A percentile compares a stretch with the other conserved stretches of the same genome.
phyloP scores from a whole-genome alignment of 805 yeast species.

The Phaffomyces thermotolerans region DNA sequence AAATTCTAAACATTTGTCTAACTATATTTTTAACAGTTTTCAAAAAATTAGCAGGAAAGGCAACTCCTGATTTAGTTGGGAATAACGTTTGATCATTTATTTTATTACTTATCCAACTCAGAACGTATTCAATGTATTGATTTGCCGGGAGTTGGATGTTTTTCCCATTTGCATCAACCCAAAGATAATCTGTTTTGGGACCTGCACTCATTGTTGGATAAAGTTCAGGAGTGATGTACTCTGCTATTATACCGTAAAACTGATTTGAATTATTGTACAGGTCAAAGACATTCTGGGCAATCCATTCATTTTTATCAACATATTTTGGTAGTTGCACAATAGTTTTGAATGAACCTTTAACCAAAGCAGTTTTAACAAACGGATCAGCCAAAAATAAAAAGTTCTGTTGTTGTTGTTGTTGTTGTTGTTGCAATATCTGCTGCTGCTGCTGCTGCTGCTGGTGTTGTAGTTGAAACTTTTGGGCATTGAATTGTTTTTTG shows the following conservation, averaged over 20 bases:
- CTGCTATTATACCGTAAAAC: conserved; percentile 85
- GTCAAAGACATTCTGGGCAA: conserved; percentile 88
- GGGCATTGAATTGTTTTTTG: conserved; percentile 19
- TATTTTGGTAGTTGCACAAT: conserved; percentile 93
- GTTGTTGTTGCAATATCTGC: conserved; percentile 12
- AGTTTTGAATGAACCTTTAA: conserved; percentile 93
- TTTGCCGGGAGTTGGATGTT: conserved; percentile 84
- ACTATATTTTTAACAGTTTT: conserved; percentile 81
- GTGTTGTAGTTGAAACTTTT: conserved; percentile 18
- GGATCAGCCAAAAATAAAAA: conserved; percentile 79
- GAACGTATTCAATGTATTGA: conserved; percentile 86
- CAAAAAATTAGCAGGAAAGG: conserved; percentile 81
- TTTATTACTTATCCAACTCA: conserved; percentile 84
- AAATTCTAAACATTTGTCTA: conserved; percentile 88
- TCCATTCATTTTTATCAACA: conserved; percentile 93
- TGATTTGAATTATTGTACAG: conserved; percentile 78
- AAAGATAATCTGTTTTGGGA: conserved; percentile 79
- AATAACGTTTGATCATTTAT: conserved; percentile 84
- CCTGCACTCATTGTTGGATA: conserved; percentile 97
- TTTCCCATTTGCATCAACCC: conserved; percentile 80
- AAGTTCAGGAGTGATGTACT: conserved; percentile 82
- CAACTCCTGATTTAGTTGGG: conserved; percentile 83
- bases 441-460: conserved; percentile 15
- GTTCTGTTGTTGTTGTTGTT: conserved; percentile 15
- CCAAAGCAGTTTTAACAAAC: conserved; percentile 86